Evolutionary conservation across 202 grass and related monocot species (phyloP).

Genomic region (Digitaria exilis): DNA sequence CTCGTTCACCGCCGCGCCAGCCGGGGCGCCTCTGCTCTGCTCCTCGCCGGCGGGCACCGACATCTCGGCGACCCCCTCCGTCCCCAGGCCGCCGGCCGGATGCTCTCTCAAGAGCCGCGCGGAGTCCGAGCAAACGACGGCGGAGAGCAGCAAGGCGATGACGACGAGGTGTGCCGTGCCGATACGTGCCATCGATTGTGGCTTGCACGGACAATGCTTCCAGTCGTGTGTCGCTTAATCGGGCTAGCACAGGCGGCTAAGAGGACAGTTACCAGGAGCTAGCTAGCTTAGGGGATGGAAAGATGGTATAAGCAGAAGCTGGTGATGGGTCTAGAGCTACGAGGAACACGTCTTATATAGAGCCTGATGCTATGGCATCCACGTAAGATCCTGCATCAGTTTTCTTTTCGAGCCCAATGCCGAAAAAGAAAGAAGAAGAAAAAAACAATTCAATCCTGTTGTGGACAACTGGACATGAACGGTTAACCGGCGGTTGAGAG

Average conservation of each 20-base stretch:
- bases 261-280: not conserved
- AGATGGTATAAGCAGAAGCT: not conserved
- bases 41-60: conserved; percentile 7
- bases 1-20: conserved; percentile 10
- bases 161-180: not conserved
- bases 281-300: not conserved
- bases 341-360: conserved; percentile 36
- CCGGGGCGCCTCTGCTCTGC: not conserved
- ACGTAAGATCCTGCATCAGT: conserved; percentile 16
- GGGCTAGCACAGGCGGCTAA: not conserved
- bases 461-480: conserved; percentile 5
- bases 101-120: conserved; percentile 43
- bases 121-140: conserved; percentile 2
- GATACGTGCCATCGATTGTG: conserved; percentile 26
- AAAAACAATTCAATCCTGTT: not conserved
- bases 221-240: not conserved
- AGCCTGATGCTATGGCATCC: conserved; percentile 3
- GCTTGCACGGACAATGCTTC: not conserved
- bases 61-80: not conserved
- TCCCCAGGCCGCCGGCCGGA: not conserved
- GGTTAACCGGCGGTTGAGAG: conserved; percentile 19
- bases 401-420: not conserved
- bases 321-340: conserved; percentile 14
- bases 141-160: conserved; percentile 40
- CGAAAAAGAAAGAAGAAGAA: not conserved